Base-by-base conservation (phyloP, 176 grass and related monocot genomes). In the Oryza glumipatula region DNA sequence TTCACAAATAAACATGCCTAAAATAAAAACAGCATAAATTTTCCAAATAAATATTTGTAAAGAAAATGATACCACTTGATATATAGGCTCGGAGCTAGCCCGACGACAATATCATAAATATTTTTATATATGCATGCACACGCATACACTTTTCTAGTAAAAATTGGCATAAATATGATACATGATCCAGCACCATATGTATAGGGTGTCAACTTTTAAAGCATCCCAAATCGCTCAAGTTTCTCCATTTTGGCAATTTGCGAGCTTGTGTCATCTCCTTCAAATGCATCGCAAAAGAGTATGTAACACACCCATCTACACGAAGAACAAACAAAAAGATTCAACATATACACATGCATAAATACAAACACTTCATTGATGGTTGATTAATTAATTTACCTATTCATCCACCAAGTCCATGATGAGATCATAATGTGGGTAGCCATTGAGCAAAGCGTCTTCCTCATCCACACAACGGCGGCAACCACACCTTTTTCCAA, bases 371-470 rank as follows among this genome's bases (percentile, higher is more conserved):
- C 54, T 58, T 21, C 17, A 58, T 58, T n/a, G 54, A 58, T 58
- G 10, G 11, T 10, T 44, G 49, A 17, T 58, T 58, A 1, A 58
- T 63, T 63, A 9, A 63, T 63, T 63, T 23, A 23, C 15, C 63
- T 43, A 63, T 63, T 73, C 64, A 0, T 56, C 65, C 71, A 84
- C 13, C 32, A 85, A 43, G 68, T 88, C 80, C 54, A 44, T 88
- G 86, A 88, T 73, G 58, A 88, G 75, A 64, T 88, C 86, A 9
- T 72, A 11, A 21, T 88, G 74, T 11, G 56, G 67, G 74, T 88
- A 88, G 68, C 74, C 70, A 3, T 24, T 38, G 10, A 51, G 16
- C n/a, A 73, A 1, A 2, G 65, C 11, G 3, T 41, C 72, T 8
- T 64, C 82, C 19, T 68, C 69, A 0, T 52, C 56, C 1, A 17